Evolutionary conservation across 2,329 filamentous ascomycete species (phyloP).

Genomic region (Penicillium sp.): DNA sequence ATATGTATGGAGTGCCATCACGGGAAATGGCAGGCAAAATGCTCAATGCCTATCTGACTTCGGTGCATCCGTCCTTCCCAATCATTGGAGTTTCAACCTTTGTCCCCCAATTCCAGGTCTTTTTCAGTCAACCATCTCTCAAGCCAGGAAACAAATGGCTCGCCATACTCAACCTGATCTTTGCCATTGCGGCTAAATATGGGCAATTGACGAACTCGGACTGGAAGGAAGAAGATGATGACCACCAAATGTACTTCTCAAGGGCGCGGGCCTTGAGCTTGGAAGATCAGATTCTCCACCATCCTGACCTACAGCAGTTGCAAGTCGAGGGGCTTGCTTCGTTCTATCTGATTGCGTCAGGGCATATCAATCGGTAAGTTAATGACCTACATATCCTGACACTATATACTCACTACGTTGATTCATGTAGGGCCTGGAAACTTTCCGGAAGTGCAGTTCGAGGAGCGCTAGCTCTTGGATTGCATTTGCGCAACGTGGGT

Average conservation of each 20-base stretch:
- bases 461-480: constrained; percentile 42
- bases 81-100: constrained; percentile 46
- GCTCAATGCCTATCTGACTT: constrained; percentile 43
- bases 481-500: constrained; percentile 46
- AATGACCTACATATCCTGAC: not conserved
- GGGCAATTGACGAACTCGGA: constrained; percentile 39
- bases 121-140: constrained; percentile 35
- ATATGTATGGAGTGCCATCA: constrained; percentile 40
- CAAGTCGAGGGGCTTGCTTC: constrained; percentile 45
- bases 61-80: constrained; percentile 48
- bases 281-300: constrained; percentile 41
- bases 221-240: constrained; percentile 39
- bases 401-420: not conserved
- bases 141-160: constrained; percentile 44
- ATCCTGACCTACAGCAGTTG: constrained; percentile 46
- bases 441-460: constrained; percentile 43
- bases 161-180: constrained; percentile 47
- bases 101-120: constrained; percentile 43
- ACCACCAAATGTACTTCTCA: constrained; percentile 44
- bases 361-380: constrained; percentile 46
- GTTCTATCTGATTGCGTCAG: constrained; percentile 43
- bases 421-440: constrained; percentile 42
- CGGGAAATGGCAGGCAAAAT: constrained; percentile 40
- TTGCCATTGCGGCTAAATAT: constrained; percentile 46
- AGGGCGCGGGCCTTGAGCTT: constrained; percentile 42